These are phyloP conservation scores for Hortaea sp. DNA, from an alignment of 2,329 filamentous ascomycete species.

Conservation along the genomic window DNA sequence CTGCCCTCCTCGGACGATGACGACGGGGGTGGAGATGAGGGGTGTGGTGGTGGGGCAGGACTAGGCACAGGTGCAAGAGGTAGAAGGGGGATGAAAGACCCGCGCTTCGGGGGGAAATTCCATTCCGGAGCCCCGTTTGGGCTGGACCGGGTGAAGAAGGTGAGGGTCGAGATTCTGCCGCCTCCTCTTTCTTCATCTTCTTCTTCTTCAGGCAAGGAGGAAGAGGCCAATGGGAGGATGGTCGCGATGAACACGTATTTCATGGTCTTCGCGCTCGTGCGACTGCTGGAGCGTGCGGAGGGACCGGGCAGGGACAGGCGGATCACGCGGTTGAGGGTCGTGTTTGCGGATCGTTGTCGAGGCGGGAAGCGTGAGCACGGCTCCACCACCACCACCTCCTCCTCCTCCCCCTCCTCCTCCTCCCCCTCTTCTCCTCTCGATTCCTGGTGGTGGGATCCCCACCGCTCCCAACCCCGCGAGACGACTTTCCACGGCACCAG, in stretches of 20 bases:
- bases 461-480: slow-evolving; percentile 9
- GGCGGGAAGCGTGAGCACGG: background rate
- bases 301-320: slow-evolving; percentile 7
- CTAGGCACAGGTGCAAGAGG: no score
- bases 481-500: slow-evolving; percentile 15
- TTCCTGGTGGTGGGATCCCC: slow-evolving; percentile 17
- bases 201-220: no score
- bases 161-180: slow-evolving; percentile 14
- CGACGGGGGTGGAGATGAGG: no score
- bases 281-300: slow-evolving; percentile 13
- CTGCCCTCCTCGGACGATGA: no score
- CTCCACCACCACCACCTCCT: background rate
- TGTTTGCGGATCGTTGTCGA: slow-evolving; percentile 9
- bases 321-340: slow-evolving; percentile 14
- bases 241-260: slow-evolving; percentile 20
- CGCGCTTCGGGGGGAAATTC: slow-evolving; percentile 19
- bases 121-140: slow-evolving; percentile 13
- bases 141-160: slow-evolving; percentile 19
- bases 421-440: no score
- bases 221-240: slow-evolving; percentile 4
- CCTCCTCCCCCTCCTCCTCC: no score
- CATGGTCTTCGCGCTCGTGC: slow-evolving; percentile 18
- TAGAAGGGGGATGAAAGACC: slow-evolving; percentile 10
- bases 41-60: no score
- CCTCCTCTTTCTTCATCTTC: no score